Base-by-base conservation (phyloP, 78 protist genomes). In the Dictyostelium brefeldianum region DNA sequence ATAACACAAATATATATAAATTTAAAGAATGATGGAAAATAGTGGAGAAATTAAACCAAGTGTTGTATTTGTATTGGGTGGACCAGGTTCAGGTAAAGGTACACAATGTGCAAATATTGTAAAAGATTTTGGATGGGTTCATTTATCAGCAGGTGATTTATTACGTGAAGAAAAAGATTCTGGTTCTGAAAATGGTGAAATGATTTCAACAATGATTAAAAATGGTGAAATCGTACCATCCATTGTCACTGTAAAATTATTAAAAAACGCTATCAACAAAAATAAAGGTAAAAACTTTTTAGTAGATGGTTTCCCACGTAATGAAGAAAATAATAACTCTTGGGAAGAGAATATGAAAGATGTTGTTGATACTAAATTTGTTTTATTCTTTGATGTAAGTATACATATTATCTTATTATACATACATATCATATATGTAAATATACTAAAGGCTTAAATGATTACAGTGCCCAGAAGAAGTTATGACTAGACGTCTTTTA, bases 91-190 rank as follows among this genome's bases (percentile, higher is more conserved):
- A 43, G 96, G 96, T 62, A 95, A 95, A 50, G 96, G 98, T 48
- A 98, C 99, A 2, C 98, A 97, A 84, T 83, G 98, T 50, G 95
- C 77, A 11, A 59, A 80, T 5, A 89, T 98, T 17, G 98, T 95
- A 31, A 18, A 83, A 62, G 77, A 89, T 14, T 95, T 62, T 64
- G 97, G 97, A 27, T 93, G 65, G 64, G 90, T 69, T 5, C 99
- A 98, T 77, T 59, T 98, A 59, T 89, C 96, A 29, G 99, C 99
- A 5, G 99, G 99, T 31, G 99, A 98, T 27, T 92, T 98, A 36
- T 95, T 98, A 53, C 96, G 99, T 62, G 96, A 92, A 6, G 99
- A 96, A 89, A 36, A 56, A 36, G 50, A 79, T 8, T 67, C 85
- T 12, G 97, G 96, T 75, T 83, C 96, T 20, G 36, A 62, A 17